phyloP scores from a whole-genome alignment of 2,329 filamentous ascomycete genomes.

The Clonostachys byssicola region DNA sequence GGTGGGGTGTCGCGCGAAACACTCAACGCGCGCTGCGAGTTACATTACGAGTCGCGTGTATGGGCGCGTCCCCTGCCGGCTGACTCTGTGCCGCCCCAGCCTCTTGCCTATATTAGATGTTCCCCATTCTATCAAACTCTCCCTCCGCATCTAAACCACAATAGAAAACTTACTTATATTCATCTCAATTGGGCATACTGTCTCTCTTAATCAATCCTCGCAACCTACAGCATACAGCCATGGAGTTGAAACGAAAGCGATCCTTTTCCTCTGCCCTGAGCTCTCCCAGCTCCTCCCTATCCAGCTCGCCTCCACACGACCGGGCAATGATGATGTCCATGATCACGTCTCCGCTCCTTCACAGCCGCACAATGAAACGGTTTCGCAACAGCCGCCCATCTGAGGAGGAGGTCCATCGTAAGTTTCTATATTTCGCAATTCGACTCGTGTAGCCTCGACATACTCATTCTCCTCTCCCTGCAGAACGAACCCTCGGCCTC shows the following conservation, averaged over 20 bases:
- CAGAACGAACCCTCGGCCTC: constrained; percentile 53
- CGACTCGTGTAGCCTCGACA: background rate
- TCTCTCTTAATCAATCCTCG: too few relatives aligned
- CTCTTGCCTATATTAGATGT: too few relatives aligned
- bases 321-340: constrained; percentile 20
- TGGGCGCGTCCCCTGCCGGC: too few relatives aligned
- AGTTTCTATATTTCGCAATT: constrained; percentile 15
- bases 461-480: constrained; percentile 6
- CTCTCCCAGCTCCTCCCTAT: constrained; percentile 34
- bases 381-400: constrained; percentile 55
- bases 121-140: too few relatives aligned
- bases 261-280: constrained; percentile 53
- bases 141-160: too few relatives aligned
- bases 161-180: too few relatives aligned
- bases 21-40: too few relatives aligned
- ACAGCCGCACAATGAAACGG: constrained; percentile 58
- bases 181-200: too few relatives aligned
- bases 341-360: constrained; percentile 34
- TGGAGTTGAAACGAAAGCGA: constrained; percentile 61
- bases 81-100: too few relatives aligned
- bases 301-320: constrained; percentile 26
- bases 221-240: constrained; percentile 18
- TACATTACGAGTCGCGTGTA: too few relatives aligned
- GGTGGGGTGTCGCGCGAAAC: too few relatives aligned
- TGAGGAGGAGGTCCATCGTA: constrained; percentile 50